Percentiles rank a stretch among this genome's conserved stretches.
These are phyloP conservation scores for Hypoxylon sp. DNA, from an alignment of 2,329 filamentous ascomycete species.

Conservation along the genomic window DNA sequence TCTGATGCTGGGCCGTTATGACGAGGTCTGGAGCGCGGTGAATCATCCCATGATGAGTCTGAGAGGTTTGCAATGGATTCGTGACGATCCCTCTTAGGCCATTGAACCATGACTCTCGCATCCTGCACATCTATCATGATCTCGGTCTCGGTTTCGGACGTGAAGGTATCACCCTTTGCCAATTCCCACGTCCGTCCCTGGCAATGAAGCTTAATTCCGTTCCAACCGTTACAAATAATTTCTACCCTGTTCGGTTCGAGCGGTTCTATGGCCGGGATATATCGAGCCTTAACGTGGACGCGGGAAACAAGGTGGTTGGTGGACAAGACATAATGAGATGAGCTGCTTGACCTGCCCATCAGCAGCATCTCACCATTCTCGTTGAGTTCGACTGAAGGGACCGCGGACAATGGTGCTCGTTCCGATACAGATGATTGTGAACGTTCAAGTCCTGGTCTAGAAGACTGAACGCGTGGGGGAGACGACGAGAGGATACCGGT, in stretches of 20 bases:
- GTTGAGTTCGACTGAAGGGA: conserved; percentile 86
- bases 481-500: conserved; percentile 92
- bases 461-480: conserved; percentile 71
- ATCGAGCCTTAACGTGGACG: conserved; percentile 90
- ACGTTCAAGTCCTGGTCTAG: conserved; percentile 69
- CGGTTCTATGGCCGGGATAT: conserved; percentile 77
- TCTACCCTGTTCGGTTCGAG: conserved; percentile 84
- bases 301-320: conserved; percentile 93
- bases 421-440: conserved; percentile 78
- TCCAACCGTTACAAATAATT: conserved; percentile 95
- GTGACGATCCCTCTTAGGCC: conserved; percentile 76
- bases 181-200: conserved; percentile 89
- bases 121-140: conserved; percentile 98
- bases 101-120: conserved; percentile 88
- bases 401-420: conserved; percentile 83
- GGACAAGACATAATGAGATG: conserved; percentile 94
- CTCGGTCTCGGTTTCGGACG: conserved; percentile 88
- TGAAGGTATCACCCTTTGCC: conserved; percentile 89
- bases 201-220: conserved; percentile 93
- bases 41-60: conserved; percentile 81
- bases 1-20: conserved; percentile 52
- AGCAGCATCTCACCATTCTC: conserved; percentile 84
- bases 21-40: conserved; percentile 60
- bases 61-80: conserved; percentile 68
- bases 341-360: conserved; percentile 95